These are phyloP conservation scores for Vigna angularis DNA, from an alignment of 306 rosid species.

Conservation along the genomic window DNA sequence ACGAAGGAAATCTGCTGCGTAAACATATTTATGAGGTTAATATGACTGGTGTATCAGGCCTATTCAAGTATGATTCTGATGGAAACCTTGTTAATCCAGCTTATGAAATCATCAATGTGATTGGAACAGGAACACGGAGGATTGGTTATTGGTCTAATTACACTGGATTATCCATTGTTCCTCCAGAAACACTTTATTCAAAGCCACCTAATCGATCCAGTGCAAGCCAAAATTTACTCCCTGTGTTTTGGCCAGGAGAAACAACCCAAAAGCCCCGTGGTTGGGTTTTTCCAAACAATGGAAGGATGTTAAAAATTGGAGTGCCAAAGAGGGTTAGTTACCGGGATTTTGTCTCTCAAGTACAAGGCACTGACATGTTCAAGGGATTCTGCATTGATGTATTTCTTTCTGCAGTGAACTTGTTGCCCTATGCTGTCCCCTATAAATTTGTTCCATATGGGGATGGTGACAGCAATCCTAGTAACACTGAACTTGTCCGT, in stretches of 20 bases:
- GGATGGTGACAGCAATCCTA: constrained; percentile 78
- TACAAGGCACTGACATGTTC: constrained; percentile 66
- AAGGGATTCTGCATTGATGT: constrained; percentile 94
- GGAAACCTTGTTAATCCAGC: constrained; percentile 77
- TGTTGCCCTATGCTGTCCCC: constrained; percentile 92
- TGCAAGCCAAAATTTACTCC: constrained; percentile 57
- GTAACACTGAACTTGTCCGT: constrained; percentile 71
- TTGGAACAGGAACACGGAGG: constrained; percentile 74
- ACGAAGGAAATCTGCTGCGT: constrained; percentile 71
- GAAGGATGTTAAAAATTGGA: constrained; percentile 76
- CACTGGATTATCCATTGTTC: constrained; percentile 75
- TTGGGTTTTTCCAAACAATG: constrained; percentile 94
- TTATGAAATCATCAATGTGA: constrained; percentile 82
- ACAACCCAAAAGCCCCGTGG: constrained; percentile 80
- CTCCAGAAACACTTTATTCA: constrained; percentile 75
- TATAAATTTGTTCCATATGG: constrained; percentile 71
- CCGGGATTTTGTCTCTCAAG: constrained; percentile 67
- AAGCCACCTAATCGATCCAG: constrained; percentile 66
- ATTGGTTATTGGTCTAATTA: constrained; percentile 95
- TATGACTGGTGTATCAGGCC: constrained; percentile 86
- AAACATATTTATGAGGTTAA: constrained; percentile 63
- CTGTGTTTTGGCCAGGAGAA: constrained; percentile 92
- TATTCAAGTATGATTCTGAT: constrained; percentile 60
- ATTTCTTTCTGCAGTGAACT: constrained; percentile 77
- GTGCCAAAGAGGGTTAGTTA: constrained; percentile 79